phyloP scores from a whole-genome alignment of 2,329 filamentous ascomycete species.

The Chaetothyriales sp. region DNA sequence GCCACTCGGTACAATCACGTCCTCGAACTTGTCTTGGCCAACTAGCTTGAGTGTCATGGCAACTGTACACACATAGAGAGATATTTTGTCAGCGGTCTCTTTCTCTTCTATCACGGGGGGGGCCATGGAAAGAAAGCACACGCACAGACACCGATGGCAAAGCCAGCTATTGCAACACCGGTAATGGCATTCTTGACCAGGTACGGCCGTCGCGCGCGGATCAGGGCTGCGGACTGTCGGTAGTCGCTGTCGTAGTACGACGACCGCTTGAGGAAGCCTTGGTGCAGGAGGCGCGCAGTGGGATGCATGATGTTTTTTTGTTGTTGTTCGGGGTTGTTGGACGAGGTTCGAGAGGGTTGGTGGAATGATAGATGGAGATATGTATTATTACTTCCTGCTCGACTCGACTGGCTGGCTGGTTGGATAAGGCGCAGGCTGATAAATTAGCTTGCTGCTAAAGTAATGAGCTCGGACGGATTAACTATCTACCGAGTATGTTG shows the following conservation, averaged over 20 bases:
- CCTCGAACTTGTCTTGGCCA: slow-evolving; percentile 91
- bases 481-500: no score
- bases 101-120: no score
- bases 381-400: no score
- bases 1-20: slow-evolving; percentile 74
- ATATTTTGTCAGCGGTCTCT: no score
- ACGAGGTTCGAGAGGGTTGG: not conserved
- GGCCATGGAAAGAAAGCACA: no score
- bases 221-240: slow-evolving; percentile 72
- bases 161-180: slow-evolving; percentile 56
- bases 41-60: slow-evolving; percentile 65
- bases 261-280: slow-evolving; percentile 36
- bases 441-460: no score
- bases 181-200: slow-evolving; percentile 77
- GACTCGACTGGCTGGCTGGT: no score
- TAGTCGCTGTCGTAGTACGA: slow-evolving; percentile 88
- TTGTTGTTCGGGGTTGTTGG: no score
- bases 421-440: no score
- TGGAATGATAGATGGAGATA: not conserved
- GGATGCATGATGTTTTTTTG: slow-evolving; percentile 4
- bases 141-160: slow-evolving; percentile 81
- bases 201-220: slow-evolving; percentile 83
- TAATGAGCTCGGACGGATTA: no score
- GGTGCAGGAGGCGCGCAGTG: not conserved
- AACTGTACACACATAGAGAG: slow-evolving; percentile 33